These are phyloP conservation scores for Talaromyces albobiverticillius DNA, from an alignment of 2,329 filamentous ascomycete genomes.

Conservation along the genomic window DNA sequence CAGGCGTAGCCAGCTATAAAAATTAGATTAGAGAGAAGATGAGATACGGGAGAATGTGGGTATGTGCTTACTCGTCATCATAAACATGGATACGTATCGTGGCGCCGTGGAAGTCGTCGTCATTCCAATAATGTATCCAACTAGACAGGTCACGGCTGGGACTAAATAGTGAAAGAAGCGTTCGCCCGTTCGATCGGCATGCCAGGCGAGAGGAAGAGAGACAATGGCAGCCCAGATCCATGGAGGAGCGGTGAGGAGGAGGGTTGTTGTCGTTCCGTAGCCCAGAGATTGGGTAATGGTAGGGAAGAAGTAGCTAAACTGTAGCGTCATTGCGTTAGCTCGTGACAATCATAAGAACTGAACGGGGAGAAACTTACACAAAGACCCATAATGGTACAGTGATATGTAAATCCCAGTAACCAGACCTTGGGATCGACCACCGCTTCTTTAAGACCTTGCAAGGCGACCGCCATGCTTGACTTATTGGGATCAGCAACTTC, in stretches of 20 bases:
- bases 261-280: constrained; percentile 44
- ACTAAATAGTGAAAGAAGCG: constrained; percentile 6
- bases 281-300: constrained; percentile 44
- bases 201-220: constrained; percentile 8
- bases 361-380: neutral
- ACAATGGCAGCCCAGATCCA: constrained; percentile 4
- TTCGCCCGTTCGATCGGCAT: constrained; percentile 7
- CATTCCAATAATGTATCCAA: constrained; percentile 6
- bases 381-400: neutral
- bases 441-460: constrained; percentile 30
- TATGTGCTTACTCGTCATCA: constrained; percentile 13
- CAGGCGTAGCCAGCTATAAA: constrained; percentile 57
- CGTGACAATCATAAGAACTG: neutral
- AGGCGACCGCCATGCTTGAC: constrained; percentile 51
- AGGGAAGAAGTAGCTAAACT: constrained; percentile 32
- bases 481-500: constrained; percentile 37
- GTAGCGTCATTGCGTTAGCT: neutral
- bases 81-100: constrained; percentile 18
- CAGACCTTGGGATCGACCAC: constrained; percentile 57
- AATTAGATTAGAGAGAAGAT: neutral
- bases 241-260: constrained; percentile 49
- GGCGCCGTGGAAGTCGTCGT: neutral
- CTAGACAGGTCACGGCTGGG: constrained; percentile 12
- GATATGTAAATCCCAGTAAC: constrained; percentile 47
- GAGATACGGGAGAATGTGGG: neutral